Base-by-base conservation (phyloP, 345 rosid species). In the Noccaea bulbosa region DNA sequence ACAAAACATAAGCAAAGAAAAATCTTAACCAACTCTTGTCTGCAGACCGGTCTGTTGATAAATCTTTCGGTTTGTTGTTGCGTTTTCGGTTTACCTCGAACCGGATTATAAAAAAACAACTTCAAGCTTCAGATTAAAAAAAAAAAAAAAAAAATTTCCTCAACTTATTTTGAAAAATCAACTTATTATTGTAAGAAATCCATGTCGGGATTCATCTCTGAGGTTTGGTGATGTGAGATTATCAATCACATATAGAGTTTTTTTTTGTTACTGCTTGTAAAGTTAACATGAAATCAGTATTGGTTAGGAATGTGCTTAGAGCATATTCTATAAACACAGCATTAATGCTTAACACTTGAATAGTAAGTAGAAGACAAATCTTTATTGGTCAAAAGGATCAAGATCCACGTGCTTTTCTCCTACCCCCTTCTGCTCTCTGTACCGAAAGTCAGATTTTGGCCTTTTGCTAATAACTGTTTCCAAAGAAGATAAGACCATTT, bases 401-500 rank as follows among this genome's bases (percentile, higher is more conserved):
- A 68, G 74, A 75, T 53, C 30, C 78, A 75, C 69, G 78, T 75
- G 70, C 51, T 75, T 35, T 34, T 68, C 45, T 75, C 56, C 56
- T 67, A 73, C 39, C 63, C 34, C 9, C 17, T 27, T 27, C 30
- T 27, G 4, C 30, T 27, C 30, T 60, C 41, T 38, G 56, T 24
- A 70, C 71, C 57, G 74, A 68, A 68, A 75, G 74, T 68, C 56
- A 68, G 74, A 69, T 68, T 75, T 67, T 75, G 70, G 57, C 64
- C 51, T 68, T 62, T 75, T 53, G 65, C 70, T 69, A 68, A 60
- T 67, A 34, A 52, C 20, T 52, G 24, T 33, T 43, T 43, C 33
- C 47, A 50, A 59, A 45, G 17, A 52, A 67, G 63, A 61, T 59
- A 17, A 52, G 51, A 30, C 0, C 20, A 17, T 17, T 17, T 17